These are phyloP conservation scores for Novymonas esmeraldas DNA, from an alignment of 208 protist genomes.

Conservation along the genomic window DNA sequence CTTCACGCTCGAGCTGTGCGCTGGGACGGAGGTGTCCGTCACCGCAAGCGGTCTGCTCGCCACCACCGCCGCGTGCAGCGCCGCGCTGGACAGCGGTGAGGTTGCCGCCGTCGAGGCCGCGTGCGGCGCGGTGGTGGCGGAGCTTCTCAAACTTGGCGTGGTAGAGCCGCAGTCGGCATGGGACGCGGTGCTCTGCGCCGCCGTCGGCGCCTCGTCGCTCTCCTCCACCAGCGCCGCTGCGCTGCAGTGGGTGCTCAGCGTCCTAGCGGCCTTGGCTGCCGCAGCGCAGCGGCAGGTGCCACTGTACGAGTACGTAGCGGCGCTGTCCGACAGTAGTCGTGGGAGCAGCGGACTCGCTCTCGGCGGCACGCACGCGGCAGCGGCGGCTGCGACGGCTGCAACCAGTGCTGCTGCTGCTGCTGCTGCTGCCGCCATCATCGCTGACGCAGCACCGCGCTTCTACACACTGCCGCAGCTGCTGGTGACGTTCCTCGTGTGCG, in stretches of 20 bases:
- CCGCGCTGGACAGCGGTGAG: not conserved
- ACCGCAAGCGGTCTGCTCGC: conserved; percentile 4
- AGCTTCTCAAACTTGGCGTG: conserved; percentile 28
- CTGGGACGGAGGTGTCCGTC: conserved; percentile 20
- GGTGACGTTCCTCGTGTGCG: conserved; percentile 9
- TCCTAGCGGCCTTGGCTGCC: conserved; percentile 48
- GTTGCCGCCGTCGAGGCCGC: not conserved
- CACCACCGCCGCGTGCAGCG: not conserved
- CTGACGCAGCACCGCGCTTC: not conserved
- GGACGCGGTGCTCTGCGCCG: conserved; percentile 25
- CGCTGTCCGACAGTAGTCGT: conserved; percentile 10
- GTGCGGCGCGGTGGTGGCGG: conserved; percentile 14
- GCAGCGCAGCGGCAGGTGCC: conserved; percentile 38
- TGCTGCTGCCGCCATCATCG: not conserved
- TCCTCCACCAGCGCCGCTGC: conserved; percentile 6
- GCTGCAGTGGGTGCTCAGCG: conserved; percentile 53
- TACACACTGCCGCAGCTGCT: conserved; percentile 17
- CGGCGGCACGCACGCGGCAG: not conserved
- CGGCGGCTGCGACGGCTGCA: too few species aligned
- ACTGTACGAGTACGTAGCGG: conserved; percentile 45
- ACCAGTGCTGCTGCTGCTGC: not conserved
- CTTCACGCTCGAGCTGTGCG: conserved; percentile 29
- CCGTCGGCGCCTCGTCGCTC: not conserved
- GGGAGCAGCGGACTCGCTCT: not conserved
- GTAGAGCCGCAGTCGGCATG: conserved; percentile 35